Evolutionary conservation across 176 grass and related monocot species (phyloP).

Genomic region (Guadua angustifolia): DNA sequence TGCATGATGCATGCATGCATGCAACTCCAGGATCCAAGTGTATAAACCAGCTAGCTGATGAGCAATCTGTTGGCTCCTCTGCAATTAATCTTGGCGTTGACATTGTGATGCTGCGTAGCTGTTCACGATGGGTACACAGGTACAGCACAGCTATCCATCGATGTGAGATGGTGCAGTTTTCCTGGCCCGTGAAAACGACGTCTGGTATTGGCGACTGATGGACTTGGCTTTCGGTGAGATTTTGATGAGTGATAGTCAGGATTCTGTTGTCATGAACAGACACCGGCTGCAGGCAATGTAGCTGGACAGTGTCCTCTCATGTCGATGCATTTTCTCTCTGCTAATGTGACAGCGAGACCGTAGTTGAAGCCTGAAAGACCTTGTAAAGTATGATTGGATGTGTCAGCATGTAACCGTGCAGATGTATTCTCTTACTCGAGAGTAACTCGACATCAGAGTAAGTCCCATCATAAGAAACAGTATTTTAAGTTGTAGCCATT

Average conservation of each 20-base stretch:
- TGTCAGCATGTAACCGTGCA: neutral
- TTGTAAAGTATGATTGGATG: constrained; percentile 29
- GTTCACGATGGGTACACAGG: neutral
- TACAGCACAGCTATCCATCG: neutral
- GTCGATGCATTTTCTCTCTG: neutral
- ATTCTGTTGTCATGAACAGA: constrained; percentile 17
- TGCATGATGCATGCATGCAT: neutral
- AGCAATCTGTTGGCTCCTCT: neutral
- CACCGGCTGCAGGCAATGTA: neutral
- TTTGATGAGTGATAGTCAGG: neutral
- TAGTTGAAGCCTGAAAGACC: neutral
- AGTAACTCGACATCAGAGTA: neutral
- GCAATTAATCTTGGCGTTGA: constrained; percentile 14
- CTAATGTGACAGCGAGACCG: no score
- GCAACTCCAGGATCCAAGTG: neutral
- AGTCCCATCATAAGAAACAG: neutral
- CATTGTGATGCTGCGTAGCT: neutral
- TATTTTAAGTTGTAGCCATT: neutral
- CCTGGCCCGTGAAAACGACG: neutral
- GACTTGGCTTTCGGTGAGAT: neutral
- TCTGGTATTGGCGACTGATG: neutral
- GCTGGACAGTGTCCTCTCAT: constrained; percentile 20
- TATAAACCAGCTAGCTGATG: neutral
- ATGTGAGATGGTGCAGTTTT: neutral
- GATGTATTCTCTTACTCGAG: neutral